Base-by-base conservation (phyloP, 495 filamentous ascomycete genomes). In the Neurospora hispaniola region DNA sequence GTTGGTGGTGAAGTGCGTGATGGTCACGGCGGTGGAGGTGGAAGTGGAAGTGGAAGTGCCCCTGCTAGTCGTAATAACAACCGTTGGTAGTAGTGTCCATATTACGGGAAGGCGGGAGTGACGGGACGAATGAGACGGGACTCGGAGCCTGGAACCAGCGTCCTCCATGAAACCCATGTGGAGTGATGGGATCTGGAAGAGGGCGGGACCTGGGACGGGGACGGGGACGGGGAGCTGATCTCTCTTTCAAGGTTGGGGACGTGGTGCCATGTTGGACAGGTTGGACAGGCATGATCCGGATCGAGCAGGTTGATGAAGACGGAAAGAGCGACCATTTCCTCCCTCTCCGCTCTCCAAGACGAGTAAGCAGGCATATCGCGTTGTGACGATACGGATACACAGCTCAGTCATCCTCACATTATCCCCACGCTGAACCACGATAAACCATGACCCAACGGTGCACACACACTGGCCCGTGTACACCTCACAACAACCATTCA, bases 271-370 rank as follows among this genome's bases (percentile, higher is more conserved):
- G 78, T 44, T 54, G 41, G 70, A 42, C 69, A 62, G 54, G 54
- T 35, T 66, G 54, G 71, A 74, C 77, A 78, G 75, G 79, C 79
- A 81, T 81, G 75, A 71, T 79, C 69, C 43, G 54, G 27, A 31
- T 40, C 23, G 44, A 62, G 43, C 27, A 38, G 40, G 31, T 66
- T 46, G 14, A 70, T 46, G 14, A 31, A 31, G 27, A 31, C 54
- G 68, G 23, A 35, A 38, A 11, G 68, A 70, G 68, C 23, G 18
- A n/a, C 35, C 42, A n/a, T 20, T 35, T 23, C 23, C 23, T 40
- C 39, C 39, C 39, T 9, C 54, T 31, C 27, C 27, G 39, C 54
- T 35, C 54, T 62, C 54, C 35, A 38, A 38, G 35, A 66, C 54
- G 27, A 31, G 27, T 27, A 59, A 39, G 23, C 35, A 69, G n/a